Evolutionary conservation across 2,329 filamentous ascomycete genomes (phyloP).

Genomic region (Aspergillus fumigatus): DNA sequence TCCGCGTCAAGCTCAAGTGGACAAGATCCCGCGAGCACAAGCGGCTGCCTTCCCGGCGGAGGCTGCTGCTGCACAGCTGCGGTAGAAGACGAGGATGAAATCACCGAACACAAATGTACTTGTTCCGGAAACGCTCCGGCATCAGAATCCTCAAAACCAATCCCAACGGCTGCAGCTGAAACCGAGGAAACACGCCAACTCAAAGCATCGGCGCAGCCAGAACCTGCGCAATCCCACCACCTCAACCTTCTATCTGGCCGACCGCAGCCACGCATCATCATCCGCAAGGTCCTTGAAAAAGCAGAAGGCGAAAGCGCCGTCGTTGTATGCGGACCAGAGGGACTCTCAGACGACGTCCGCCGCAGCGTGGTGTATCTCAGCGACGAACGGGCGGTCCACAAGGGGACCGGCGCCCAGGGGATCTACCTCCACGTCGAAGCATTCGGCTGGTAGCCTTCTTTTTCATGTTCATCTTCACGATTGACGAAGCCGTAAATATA

Average conservation of each 20-base stretch:
- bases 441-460: conserved; percentile 43
- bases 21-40: background rate
- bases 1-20: background rate
- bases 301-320: conserved; percentile 60
- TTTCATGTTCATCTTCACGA: background rate
- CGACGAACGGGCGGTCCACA: conserved; percentile 63
- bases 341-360: conserved; percentile 53
- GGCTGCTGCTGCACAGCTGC: conserved; percentile 49
- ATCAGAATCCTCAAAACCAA: background rate
- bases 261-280: conserved; percentile 48
- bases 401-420: conserved; percentile 62
- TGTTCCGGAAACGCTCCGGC: conserved; percentile 28
- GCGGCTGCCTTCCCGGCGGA: conserved; percentile 23
- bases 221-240: background rate
- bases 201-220: conserved; percentile 6
- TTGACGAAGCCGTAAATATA: background rate
- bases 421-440: conserved; percentile 58
- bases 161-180: background rate
- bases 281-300: conserved; percentile 53
- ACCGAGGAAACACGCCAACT: conserved; percentile 1
- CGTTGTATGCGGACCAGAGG: conserved; percentile 57
- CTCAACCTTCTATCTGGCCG: conserved; percentile 45
- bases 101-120: conserved; percentile 31
- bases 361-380: conserved; percentile 53
- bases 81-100: conserved; percentile 44